These are phyloP conservation scores for Madurella mycetomatis DNA, from an alignment of 2,329 filamentous ascomycete genomes.

Conservation along the genomic window DNA sequence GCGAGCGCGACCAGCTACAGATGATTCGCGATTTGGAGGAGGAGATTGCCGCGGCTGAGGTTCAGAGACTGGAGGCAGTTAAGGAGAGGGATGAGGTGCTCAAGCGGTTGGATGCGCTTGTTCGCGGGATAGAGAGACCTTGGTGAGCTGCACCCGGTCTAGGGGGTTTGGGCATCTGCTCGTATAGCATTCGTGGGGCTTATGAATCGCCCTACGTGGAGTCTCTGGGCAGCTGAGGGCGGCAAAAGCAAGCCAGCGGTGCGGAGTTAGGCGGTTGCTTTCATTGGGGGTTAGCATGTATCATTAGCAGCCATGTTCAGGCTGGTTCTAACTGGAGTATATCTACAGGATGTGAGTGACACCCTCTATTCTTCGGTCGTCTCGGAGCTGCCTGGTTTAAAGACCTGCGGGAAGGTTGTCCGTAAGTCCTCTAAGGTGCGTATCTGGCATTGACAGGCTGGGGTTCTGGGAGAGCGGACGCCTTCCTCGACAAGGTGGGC, in stretches of 20 bases:
- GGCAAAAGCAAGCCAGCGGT: no score
- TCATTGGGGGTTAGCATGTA: not conserved
- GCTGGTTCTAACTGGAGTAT: not conserved
- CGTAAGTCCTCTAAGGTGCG: slow-evolving; percentile 71
- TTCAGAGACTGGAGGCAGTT: slow-evolving; percentile 58
- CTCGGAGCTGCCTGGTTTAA: slow-evolving; percentile 48
- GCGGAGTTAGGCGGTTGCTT: not conserved
- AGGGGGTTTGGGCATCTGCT: not conserved
- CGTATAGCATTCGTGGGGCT: no score
- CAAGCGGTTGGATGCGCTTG: slow-evolving; percentile 55
- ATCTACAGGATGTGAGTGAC: not conserved
- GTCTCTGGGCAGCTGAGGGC: no score
- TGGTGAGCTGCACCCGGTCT: slow-evolving; percentile 31
- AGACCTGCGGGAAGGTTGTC: slow-evolving; percentile 74
- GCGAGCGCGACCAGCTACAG: slow-evolving; percentile 69
- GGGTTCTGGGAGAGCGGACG: slow-evolving; percentile 56
- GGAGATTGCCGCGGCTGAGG: slow-evolving; percentile 59
- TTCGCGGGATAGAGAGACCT: slow-evolving; percentile 56
- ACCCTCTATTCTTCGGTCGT: not conserved
- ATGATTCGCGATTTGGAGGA: slow-evolving; percentile 62
- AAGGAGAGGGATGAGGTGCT: slow-evolving; percentile 60
- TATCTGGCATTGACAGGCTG: slow-evolving; percentile 71
- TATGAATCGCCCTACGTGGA: no score
- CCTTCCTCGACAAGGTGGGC: slow-evolving; percentile 80
- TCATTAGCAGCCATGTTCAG: not conserved